These are phyloP conservation scores for Sarcodon sp. DNA, from an alignment of 768 basidiomycete species.

Conservation along the genomic window DNA sequence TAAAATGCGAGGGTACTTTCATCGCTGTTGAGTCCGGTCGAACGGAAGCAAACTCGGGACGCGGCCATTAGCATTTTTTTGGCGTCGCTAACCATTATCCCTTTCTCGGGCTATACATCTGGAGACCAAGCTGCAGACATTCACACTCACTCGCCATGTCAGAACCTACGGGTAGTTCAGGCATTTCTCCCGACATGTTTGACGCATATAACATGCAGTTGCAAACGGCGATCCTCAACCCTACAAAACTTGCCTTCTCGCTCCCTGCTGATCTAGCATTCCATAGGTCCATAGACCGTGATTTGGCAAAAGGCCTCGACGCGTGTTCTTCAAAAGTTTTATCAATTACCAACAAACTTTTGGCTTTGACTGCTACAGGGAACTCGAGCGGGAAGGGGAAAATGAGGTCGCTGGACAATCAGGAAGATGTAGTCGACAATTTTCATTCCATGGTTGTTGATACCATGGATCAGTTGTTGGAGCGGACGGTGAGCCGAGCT, in stretches of 20 bases:
- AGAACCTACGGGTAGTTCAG: too few relatives aligned
- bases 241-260: constrained; percentile 46
- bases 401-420: constrained; percentile 33
- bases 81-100: too few relatives aligned
- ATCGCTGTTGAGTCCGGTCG: too few relatives aligned
- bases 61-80: too few relatives aligned
- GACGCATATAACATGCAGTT: constrained; percentile 40
- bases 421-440: constrained; percentile 78
- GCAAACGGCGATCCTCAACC: constrained; percentile 47
- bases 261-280: constrained; percentile 75
- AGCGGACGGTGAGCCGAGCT: constrained; percentile 52
- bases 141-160: too few relatives aligned
- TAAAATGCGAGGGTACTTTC: too few relatives aligned
- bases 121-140: too few relatives aligned
- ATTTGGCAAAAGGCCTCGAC: constrained; percentile 61
- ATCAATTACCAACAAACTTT: constrained; percentile 47
- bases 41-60: too few relatives aligned
- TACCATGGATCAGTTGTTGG: constrained; percentile 72
- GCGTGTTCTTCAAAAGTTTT: constrained; percentile 54
- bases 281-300: constrained; percentile 74
- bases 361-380: constrained; percentile 30
- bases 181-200: constrained; percentile 21
- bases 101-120: too few relatives aligned
- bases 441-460: constrained; percentile 75
- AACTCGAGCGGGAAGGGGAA: constrained; percentile 36